Conservation (phyloP, 257 asterid species). For the Solanum rostratum region DNA sequence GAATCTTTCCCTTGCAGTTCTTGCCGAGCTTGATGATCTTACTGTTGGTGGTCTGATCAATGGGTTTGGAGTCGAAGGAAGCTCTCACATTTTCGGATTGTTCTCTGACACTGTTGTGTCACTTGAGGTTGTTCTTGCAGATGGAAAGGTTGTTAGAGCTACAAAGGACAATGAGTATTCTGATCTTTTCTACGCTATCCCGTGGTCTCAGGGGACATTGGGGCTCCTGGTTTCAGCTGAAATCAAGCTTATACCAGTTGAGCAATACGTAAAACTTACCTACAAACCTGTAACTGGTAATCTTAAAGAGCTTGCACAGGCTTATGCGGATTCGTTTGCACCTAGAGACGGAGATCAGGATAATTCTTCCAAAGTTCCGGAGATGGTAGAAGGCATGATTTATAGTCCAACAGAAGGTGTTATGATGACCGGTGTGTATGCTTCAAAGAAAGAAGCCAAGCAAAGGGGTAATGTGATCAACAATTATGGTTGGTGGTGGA, state of each 20-base stretch:
- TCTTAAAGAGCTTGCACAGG: conserved; percentile 35
- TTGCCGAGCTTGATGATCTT: conserved; percentile 91
- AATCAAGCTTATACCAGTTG: conserved; percentile 80
- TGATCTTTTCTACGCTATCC: conserved; percentile 81
- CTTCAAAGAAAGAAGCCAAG: conserved; percentile 82
- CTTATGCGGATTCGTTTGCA: background rate
- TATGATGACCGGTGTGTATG: conserved; percentile 54
- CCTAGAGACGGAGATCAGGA: background rate
- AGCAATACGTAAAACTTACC: conserved; percentile 23
- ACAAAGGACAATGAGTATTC: conserved; percentile 46
- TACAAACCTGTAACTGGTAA: conserved; percentile 69
- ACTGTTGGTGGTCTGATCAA: conserved; percentile 94
- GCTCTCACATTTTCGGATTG: conserved; percentile 42
- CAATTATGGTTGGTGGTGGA: conserved; percentile 26
- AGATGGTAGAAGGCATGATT: conserved; percentile 53
- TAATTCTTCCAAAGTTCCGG: conserved; percentile 71
- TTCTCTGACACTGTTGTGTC: conserved; percentile 93
- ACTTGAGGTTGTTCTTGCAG: conserved; percentile 59
- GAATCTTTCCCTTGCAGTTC: conserved; percentile 86
- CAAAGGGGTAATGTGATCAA: conserved; percentile 69
- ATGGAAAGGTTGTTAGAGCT: background rate
- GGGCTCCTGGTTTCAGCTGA: conserved; percentile 93
- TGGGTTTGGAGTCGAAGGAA: conserved; percentile 64
- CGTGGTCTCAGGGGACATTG: conserved; percentile 95
- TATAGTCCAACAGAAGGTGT: background rate